Evolutionary conservation across 2,329 filamentous ascomycete genomes (phyloP).

Genomic region (Fusarium gaditjirri): DNA sequence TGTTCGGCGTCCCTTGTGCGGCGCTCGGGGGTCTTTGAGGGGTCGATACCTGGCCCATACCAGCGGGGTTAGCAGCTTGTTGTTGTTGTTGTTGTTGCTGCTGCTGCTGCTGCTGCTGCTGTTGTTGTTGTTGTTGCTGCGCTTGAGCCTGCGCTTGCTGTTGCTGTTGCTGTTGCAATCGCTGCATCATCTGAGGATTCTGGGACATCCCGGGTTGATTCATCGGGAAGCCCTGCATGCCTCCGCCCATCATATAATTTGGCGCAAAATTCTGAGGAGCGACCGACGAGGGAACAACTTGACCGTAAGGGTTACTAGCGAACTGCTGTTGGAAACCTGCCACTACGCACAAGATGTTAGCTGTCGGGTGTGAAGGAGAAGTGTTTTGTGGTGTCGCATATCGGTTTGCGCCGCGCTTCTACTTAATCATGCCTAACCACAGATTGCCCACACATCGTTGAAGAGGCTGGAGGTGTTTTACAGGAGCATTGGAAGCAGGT

Average conservation of each 20-base stretch:
- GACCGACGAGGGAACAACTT: slow-evolving; percentile 61
- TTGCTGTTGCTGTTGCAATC: slow-evolving; percentile 31
- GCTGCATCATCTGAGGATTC: slow-evolving; percentile 50
- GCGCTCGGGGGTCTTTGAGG: slow-evolving; percentile 50
- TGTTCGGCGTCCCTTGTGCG: slow-evolving; percentile 46
- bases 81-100: slow-evolving; percentile 52
- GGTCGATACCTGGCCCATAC: slow-evolving; percentile 46
- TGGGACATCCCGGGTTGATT: slow-evolving; percentile 62
- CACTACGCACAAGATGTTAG: slow-evolving; percentile 53
- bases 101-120: slow-evolving; percentile 47
- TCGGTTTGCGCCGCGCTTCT: slow-evolving; percentile 29
- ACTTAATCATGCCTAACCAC: not conserved
- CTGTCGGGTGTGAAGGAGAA: slow-evolving; percentile 3
- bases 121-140: slow-evolving; percentile 47
- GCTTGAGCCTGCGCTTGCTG: slow-evolving; percentile 22
- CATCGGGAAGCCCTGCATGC: slow-evolving; percentile 67
- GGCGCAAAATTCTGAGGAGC: slow-evolving; percentile 63
- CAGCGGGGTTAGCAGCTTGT: slow-evolving; percentile 34
- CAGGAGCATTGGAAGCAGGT: not conserved
- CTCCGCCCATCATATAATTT: slow-evolving; percentile 62
- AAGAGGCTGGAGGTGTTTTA: not conserved
- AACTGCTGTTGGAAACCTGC: slow-evolving; percentile 69
- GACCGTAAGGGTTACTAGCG: slow-evolving; percentile 66
- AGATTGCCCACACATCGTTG: not conserved
- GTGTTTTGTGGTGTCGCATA: slow-evolving; percentile 24